Evolutionary conservation across 176 grass and related monocot genomes (phyloP).

Genomic region (Hordeum vulgare): DNA sequence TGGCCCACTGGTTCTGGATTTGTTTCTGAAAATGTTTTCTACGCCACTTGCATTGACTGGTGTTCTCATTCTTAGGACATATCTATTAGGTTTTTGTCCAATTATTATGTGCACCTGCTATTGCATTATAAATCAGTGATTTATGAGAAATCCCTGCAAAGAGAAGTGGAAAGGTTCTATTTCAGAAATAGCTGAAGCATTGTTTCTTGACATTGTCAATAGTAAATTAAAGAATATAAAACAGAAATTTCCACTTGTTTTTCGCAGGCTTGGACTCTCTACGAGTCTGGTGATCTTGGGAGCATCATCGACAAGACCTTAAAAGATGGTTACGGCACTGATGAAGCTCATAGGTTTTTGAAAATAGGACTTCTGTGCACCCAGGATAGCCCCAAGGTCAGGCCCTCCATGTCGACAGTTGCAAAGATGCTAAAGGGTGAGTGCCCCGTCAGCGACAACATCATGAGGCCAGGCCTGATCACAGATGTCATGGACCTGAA

Average conservation of each 20-base stretch:
- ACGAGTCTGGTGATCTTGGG: slow-evolving; percentile 42
- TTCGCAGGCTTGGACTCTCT: slow-evolving; percentile 59
- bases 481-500: slow-evolving; percentile 85
- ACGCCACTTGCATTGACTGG: slow-evolving; percentile 5
- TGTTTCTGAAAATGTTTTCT: not conserved
- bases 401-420: slow-evolving; percentile 65
- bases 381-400: slow-evolving; percentile 57
- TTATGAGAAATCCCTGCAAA: not conserved
- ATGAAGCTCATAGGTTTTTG: slow-evolving; percentile 49
- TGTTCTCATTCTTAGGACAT: not conserved
- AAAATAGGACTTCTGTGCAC: slow-evolving; percentile 80
- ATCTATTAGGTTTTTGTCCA: not conserved
- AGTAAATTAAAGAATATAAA: not conserved
- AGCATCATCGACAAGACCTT: slow-evolving; percentile 55
- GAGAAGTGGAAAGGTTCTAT: not conserved
- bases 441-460: slow-evolving; percentile 22
- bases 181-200: not conserved
- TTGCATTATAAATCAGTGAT: not conserved
- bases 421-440: slow-evolving; percentile 52
- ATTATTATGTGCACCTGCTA: not conserved
- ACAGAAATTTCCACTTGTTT: slow-evolving; percentile 6
- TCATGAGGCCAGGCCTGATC: slow-evolving; percentile 79
- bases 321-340: slow-evolving; percentile 13
- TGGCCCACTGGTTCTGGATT: not conserved
- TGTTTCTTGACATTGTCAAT: not conserved